Evolutionary conservation across 768 basidiomycete genomes (phyloP).

Genomic region (Trametes meyenii): DNA sequence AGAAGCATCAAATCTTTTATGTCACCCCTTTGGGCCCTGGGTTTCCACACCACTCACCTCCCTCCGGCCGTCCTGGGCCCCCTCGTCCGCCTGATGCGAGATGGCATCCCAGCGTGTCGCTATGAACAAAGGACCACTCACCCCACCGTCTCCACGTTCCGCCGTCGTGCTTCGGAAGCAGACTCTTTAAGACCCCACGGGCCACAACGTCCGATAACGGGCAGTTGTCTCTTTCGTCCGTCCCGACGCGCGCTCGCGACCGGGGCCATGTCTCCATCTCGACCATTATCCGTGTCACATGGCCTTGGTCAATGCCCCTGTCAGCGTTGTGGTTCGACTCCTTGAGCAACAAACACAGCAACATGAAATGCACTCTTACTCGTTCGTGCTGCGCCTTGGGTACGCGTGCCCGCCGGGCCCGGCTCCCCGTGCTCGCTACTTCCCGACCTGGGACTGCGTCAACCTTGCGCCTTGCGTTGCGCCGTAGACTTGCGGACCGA

Average conservation of each 20-base stretch:
- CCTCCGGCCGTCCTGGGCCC: constrained; percentile 5
- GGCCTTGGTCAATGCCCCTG: background rate
- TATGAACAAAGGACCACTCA: background rate
- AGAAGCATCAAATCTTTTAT: constrained; percentile 22
- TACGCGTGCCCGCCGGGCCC: background rate
- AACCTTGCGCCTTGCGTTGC: background rate
- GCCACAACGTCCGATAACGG: constrained; percentile 16
- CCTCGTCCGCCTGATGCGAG: constrained; percentile 11
- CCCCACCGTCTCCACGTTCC: constrained; percentile 9
- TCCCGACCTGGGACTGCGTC: constrained; percentile 1
- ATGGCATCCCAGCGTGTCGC: constrained; percentile 2
- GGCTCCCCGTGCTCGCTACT: constrained; percentile 5
- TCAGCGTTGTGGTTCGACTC: background rate
- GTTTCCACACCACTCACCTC: constrained; percentile 22
- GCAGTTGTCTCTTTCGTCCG: background rate
- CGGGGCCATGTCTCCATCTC: constrained; percentile 11
- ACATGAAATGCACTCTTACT: background rate
- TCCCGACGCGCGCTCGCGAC: constrained; percentile 7
- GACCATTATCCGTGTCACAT: background rate
- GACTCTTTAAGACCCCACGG: constrained; percentile 3
- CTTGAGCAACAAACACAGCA: too few species aligned
- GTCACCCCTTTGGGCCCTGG: constrained; percentile 20
- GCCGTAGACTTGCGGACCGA: background rate
- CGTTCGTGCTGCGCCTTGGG: background rate
- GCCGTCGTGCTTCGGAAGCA: constrained; percentile 8